Conservation (phyloP, 2,329 filamentous ascomycete species). For the Fusarium guadeloupense region DNA sequence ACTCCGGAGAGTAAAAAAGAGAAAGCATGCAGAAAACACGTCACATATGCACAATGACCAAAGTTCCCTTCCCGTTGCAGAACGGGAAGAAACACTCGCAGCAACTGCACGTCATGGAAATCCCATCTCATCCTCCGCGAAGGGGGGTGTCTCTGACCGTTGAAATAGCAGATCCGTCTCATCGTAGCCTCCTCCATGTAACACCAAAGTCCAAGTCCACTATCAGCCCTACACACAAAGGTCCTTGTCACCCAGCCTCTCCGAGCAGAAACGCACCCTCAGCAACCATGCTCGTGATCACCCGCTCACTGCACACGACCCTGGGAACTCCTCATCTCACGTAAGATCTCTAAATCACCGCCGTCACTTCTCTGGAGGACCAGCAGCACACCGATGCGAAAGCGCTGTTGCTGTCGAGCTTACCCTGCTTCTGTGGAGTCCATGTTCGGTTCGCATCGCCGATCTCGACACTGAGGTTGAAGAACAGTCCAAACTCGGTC, state of each 20-base stretch:
- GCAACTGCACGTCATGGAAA: background rate
- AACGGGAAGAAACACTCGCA: background rate
- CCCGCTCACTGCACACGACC: constrained; percentile 20
- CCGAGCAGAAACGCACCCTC: background rate
- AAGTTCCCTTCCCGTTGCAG: constrained; percentile 14
- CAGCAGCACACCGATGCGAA: background rate
- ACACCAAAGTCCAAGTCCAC: background rate
- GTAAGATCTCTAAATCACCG: constrained; percentile 39
- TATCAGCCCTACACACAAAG: constrained; percentile 30
- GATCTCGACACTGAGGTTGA: constrained; percentile 14
- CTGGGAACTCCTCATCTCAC: constrained; percentile 32
- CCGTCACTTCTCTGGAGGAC: background rate
- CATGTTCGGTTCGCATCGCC: constrained; percentile 24
- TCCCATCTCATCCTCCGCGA: constrained; percentile 3
- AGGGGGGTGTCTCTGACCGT: constrained; percentile 4
- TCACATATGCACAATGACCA: constrained; percentile 19
- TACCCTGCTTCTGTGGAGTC: background rate
- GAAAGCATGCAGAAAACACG: constrained; percentile 4
- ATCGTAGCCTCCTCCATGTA: constrained; percentile 3
- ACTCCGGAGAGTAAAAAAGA: background rate
- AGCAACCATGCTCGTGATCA: constrained; percentile 27
- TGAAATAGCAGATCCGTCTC: too few relatives aligned
- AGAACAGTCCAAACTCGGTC: constrained; percentile 3
- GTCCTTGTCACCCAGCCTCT: background rate
- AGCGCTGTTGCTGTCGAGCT: constrained; percentile 11